Conservation (phyloP, 2,329 filamentous ascomycete species). For the Colletotrichum echinochloae region DNA sequence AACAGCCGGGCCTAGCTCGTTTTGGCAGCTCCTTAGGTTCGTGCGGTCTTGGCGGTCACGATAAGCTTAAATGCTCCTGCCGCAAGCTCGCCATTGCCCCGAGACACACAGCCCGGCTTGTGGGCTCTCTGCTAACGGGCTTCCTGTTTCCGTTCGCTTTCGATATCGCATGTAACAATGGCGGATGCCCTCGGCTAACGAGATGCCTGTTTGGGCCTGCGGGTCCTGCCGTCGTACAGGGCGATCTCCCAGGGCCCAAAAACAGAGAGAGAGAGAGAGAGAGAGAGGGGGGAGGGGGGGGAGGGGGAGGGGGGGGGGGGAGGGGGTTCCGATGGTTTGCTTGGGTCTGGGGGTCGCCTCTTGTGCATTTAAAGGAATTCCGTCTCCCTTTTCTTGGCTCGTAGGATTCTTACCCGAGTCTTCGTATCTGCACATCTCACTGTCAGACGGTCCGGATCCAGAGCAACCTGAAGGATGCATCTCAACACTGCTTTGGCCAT, state of each 20-base stretch:
- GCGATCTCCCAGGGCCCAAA: slow-evolving; percentile 22
- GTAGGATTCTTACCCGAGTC: not conserved
- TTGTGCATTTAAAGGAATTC: slow-evolving; percentile 8
- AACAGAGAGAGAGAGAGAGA: not conserved
- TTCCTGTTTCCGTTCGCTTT: slow-evolving; percentile 26
- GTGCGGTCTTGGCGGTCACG: slow-evolving; percentile 35
- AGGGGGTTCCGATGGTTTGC: not conserved
- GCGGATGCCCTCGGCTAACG: slow-evolving; percentile 9
- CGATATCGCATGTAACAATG: slow-evolving; percentile 17
- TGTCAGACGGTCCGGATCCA: not conserved
- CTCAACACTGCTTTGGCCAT: slow-evolving; percentile 39
- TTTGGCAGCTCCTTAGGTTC: slow-evolving; percentile 37
- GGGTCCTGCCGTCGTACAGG: slow-evolving; percentile 33
- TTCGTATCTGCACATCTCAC: slow-evolving; percentile 7
- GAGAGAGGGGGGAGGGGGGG: not conserved
- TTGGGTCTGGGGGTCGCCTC: no score
- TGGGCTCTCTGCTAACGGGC: slow-evolving; percentile 23
- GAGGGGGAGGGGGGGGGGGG: not conserved
- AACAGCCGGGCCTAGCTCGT: slow-evolving; percentile 35
- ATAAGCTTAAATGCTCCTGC: slow-evolving; percentile 42
- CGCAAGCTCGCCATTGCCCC: slow-evolving; percentile 35
- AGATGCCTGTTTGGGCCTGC: slow-evolving; percentile 39
- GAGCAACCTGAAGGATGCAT: slow-evolving; percentile 31
- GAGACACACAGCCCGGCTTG: not conserved
- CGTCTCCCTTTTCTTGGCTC: not conserved